phyloP scores from a whole-genome alignment of 192 early-diverging fungal species.

The Phycomyces blakesleeanus region DNA sequence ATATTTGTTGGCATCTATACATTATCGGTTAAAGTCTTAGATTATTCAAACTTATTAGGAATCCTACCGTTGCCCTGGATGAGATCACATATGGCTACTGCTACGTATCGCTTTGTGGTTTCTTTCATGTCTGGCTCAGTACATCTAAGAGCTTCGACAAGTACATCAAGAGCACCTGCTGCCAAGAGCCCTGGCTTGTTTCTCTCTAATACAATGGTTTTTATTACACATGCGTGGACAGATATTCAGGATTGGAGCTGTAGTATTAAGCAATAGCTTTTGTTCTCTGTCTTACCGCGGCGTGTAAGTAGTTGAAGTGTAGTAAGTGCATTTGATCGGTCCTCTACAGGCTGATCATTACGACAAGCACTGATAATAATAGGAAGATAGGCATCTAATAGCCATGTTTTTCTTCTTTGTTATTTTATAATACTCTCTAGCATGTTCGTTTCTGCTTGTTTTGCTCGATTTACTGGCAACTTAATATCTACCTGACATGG shows the following conservation, averaged over 20 bases:
- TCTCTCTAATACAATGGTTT: slow-evolving; percentile 41
- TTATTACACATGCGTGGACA: slow-evolving; percentile 6
- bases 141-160: slow-evolving; percentile 49
- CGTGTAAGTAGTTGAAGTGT: slow-evolving; percentile 66
- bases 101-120: slow-evolving; percentile 56
- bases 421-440: background rate
- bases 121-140: slow-evolving; percentile 48
- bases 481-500: slow-evolving; percentile 61
- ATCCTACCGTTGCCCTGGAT: slow-evolving; percentile 54
- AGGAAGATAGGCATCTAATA: slow-evolving; percentile 49
- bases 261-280: background rate
- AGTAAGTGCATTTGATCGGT: slow-evolving; percentile 54
- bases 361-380: slow-evolving; percentile 54
- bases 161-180: slow-evolving; percentile 56
- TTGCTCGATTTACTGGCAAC: background rate
- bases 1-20: slow-evolving; percentile 57
- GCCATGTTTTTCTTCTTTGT: too few species aligned
- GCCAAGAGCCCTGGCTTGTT: slow-evolving; percentile 52
- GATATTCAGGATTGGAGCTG: background rate
- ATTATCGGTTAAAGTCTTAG: background rate
- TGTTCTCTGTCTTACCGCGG: slow-evolving; percentile 39
- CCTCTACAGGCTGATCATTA: slow-evolving; percentile 41
- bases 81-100: slow-evolving; percentile 68
- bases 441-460: too few species aligned
- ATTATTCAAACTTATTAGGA: background rate